Conservation (phyloP, 805 yeast genomes). For the Dipodascopsis uninucleata region DNA sequence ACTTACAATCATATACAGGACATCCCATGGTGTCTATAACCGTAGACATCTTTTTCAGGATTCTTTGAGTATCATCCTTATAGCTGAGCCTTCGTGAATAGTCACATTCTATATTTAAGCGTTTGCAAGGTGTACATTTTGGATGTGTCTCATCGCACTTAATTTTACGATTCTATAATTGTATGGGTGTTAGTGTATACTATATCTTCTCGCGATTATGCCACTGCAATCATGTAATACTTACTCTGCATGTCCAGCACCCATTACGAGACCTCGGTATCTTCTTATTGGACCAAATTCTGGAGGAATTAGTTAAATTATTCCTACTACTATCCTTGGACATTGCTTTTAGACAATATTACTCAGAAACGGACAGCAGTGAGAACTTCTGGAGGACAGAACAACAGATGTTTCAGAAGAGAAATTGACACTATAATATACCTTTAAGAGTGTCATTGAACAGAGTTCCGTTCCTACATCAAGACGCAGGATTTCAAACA, state of each 20-base stretch:
- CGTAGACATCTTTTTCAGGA: slow-evolving; percentile 18
- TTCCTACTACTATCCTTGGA: too few species aligned
- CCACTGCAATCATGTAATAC: not conserved
- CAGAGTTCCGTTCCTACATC: too few species aligned
- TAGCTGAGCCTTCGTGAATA: slow-evolving; percentile 21
- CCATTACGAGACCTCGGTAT: slow-evolving; percentile 22
- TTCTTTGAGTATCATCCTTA: slow-evolving; percentile 24
- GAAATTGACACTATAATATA: too few species aligned
- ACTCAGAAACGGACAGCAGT: too few species aligned
- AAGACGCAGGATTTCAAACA: too few species aligned
- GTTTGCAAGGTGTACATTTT: slow-evolving; percentile 20
- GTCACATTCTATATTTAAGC: slow-evolving; percentile 18
- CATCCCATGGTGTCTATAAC: slow-evolving; percentile 16
- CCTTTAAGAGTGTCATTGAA: too few species aligned
- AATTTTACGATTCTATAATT: slow-evolving; percentile 20
- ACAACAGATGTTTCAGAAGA: too few species aligned
- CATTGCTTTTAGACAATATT: too few species aligned
- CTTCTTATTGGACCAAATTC: slow-evolving; percentile 10
- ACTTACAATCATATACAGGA: slow-evolving; percentile 24
- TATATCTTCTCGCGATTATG: not conserved
- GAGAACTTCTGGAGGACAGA: too few species aligned
- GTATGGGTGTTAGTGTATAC: too few species aligned
- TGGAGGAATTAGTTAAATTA: too few species aligned
- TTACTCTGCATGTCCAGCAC: slow-evolving; percentile 26
- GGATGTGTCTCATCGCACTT: slow-evolving; percentile 26